Conservation (phyloP, 1,284 basidiomycete genomes). For the Heimioporus punctisporus region DNA sequence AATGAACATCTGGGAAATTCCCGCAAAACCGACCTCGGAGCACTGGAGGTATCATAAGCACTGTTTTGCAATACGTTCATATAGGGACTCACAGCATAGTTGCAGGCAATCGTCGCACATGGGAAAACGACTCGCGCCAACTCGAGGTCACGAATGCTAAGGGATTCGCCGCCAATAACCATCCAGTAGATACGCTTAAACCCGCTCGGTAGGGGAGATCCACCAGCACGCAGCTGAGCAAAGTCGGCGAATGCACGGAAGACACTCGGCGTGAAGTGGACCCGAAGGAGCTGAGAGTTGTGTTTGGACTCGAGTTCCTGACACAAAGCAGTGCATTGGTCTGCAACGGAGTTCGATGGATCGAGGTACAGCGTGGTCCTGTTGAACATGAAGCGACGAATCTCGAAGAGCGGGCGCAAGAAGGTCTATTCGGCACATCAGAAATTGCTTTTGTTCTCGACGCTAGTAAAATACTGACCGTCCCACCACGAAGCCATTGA, state of each 20-base stretch:
- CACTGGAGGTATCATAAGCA: slow-evolving; percentile 13
- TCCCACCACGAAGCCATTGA: slow-evolving; percentile 31
- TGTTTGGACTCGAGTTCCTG: slow-evolving; percentile 26
- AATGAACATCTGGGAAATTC: slow-evolving; percentile 31
- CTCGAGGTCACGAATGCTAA: slow-evolving; percentile 25
- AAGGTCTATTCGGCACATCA: slow-evolving; percentile 18
- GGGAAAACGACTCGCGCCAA: slow-evolving; percentile 26
- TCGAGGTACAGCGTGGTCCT: slow-evolving; percentile 30
- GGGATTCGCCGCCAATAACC: slow-evolving; percentile 30
- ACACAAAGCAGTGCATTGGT: slow-evolving; percentile 25
- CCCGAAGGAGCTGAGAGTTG: slow-evolving; percentile 26
- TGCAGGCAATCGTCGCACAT: slow-evolving; percentile 29
- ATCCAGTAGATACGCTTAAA: slow-evolving; percentile 32
- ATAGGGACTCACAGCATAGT: slow-evolving; percentile 26
- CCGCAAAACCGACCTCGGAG: slow-evolving; percentile 33
- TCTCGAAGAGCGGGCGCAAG: slow-evolving; percentile 31
- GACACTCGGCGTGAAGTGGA: slow-evolving; percentile 29
- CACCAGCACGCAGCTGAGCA: slow-evolving; percentile 17
- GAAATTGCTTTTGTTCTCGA: not conserved
- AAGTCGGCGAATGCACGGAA: slow-evolving; percentile 31
- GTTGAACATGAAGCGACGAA: slow-evolving; percentile 34
- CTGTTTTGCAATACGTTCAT: no score
- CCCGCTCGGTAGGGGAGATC: slow-evolving; percentile 20
- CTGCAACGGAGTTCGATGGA: slow-evolving; percentile 23
- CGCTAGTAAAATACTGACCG: slow-evolving; percentile 13